phyloP scores from a whole-genome alignment of 371 early-diverging fungal species.

The Circinella umbellata region DNA sequence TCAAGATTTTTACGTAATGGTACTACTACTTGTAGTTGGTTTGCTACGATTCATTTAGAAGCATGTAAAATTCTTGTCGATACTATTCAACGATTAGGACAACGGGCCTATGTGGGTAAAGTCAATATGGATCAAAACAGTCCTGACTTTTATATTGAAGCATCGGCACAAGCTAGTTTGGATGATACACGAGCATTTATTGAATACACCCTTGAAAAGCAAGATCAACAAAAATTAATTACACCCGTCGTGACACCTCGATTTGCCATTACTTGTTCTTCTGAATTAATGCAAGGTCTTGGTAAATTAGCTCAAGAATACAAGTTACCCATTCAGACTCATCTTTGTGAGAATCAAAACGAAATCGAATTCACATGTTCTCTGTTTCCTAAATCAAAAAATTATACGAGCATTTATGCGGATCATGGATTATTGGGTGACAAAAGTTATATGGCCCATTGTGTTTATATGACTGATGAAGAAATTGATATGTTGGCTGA shows the following conservation, averaged over 20 bases:
- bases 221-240: constrained; percentile 35
- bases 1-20: constrained; percentile 72
- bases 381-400: constrained; percentile 70
- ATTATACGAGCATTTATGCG: constrained; percentile 83
- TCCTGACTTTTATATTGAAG: constrained; percentile 77
- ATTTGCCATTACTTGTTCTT: constrained; percentile 85
- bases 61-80: constrained; percentile 74
- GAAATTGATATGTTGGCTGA: constrained; percentile 70
- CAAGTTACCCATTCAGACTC: constrained; percentile 79
- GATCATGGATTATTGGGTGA: constrained; percentile 64
- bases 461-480: constrained; percentile 80
- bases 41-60: constrained; percentile 86
- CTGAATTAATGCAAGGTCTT: constrained; percentile 68
- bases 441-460: constrained; percentile 90
- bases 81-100: constrained; percentile 71
- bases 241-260: constrained; percentile 89
- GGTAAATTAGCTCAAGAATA: constrained; percentile 72
- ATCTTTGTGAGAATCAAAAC: constrained; percentile 80
- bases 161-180: constrained; percentile 64
- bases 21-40: constrained; percentile 92
- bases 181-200: constrained; percentile 74
- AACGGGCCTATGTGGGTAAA: constrained; percentile 92
- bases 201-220: constrained; percentile 45
- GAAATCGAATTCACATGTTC: constrained; percentile 76
- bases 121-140: constrained; percentile 94